Evolutionary conservation across 305 asterid genomes (phyloP), one percentile per base, ranked within the genome.

Genomic region (Fraxinus sp.): DNA sequence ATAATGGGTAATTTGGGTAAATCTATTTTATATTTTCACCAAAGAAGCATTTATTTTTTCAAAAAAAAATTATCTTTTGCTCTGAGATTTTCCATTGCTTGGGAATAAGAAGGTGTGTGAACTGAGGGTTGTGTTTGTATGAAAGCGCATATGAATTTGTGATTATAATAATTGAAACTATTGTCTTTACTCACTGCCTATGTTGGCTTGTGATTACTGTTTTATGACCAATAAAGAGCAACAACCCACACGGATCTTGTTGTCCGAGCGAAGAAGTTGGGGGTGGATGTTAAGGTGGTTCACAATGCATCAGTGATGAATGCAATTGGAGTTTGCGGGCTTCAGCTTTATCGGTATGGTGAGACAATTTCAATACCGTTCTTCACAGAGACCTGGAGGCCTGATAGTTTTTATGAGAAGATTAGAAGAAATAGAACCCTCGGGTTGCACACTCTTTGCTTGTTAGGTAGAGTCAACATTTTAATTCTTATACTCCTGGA

Each of bases 281-380:
- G 91, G 1, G 95, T 96, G 77, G 95, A 85, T 22, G 97, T 94
- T 52, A 92, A 91, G 88, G 97, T 94, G 57, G 94, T 93, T 37
- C 98, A 94, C 85, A 96, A 94, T 87, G 98, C 98, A 4, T 94
- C 98, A 1, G 95, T 96, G 14, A 94, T 93, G 97, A 96, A 92
- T 83, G 99, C 97, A 18, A 84, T 96, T 75, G 98, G 98, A 46
- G 97, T 93, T 72, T 94, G 98, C 79, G 97, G 98, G 10, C 88
- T 94, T 78, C 98, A 96, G 88, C 98, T 94, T 26, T 96, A 96
- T 74, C 94, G 92, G 18, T 94, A 93, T 85, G 98, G 98, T 49
- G 98, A 96, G 92, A 93, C 95, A 0, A 85, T 96, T 62, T 96
- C 98, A 0, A 86, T 96, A 52, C 98, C 98, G 0, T 96, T 96